Evolutionary conservation across 768 basidiomycete genomes (phyloP), one percentile per base, ranked within the genome.

Genomic region (Boletus patriciae): DNA sequence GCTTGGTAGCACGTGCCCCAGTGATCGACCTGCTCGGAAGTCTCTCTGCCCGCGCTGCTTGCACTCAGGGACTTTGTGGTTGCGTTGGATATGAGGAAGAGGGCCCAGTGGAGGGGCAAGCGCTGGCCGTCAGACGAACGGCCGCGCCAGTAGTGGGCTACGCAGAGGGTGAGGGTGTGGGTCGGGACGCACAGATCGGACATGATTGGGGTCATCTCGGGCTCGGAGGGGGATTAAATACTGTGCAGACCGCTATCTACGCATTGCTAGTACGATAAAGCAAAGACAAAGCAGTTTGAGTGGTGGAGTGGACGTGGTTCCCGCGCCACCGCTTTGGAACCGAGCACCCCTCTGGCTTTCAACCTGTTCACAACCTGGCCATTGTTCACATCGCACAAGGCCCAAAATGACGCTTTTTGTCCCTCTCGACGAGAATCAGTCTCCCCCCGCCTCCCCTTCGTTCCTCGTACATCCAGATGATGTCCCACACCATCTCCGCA

Each of bases 361-460:
- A 57, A 64, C 64, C 50, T 55, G 52, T 46, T 37, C 46, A 48
- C 54, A 57, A 64, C 64, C 50, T 55, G 52, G 49, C 40, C 46
- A 48, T 51, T 46, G 58, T 59, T 69, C 69, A 71, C 69, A 69
- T 63, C 57, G 48, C 58, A 64, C 62, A 59, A 59, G 55, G 52
- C 51, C 52, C n/a, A 44, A 55, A 52, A 88, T 88, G 87, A 89
- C 87, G 31, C 63, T 85, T 60, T 83, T 83, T 61, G 74, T 88
- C 44, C 85, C 87, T 52, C 76, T 89, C 67, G 79, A 82, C 66
- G 71, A 74, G 38, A 62, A 74, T 43, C 73, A 79, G 45, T 73
- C 77, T 6, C 68, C 77, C 4, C 83, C 86, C 27, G 36, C 73
- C n/a, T 74, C 74, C 0, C 87, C 87, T 4, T 60, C 84, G 1